Percentiles rank a stretch among this genome's conserved stretches.
phyloP scores from a whole-genome alignment of 441 rosid genomes.

The Populus hybrid region DNA sequence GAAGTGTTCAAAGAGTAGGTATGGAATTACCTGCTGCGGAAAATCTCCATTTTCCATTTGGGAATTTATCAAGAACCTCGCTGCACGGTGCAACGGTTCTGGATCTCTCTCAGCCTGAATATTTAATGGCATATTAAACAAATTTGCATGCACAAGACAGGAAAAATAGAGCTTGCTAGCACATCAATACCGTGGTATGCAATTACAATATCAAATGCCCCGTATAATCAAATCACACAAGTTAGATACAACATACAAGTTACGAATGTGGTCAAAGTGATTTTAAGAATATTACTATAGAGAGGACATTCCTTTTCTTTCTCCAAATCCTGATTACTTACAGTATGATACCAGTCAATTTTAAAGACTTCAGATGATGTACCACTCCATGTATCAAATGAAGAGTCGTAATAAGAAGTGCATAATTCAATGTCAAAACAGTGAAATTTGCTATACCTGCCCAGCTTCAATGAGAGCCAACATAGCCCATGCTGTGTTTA shows the following conservation, averaged over 20 bases:
- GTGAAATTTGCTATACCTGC: conserved; percentile 42
- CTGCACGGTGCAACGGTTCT: conserved; percentile 58
- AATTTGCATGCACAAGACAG: too few relatives aligned
- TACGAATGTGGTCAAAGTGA: background rate
- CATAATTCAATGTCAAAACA: background rate
- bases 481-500: conserved; percentile 87
- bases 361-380: background rate
- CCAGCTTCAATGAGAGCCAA: conserved; percentile 67
- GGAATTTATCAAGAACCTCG: conserved; percentile 48
- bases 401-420: too few relatives aligned
- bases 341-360: background rate
- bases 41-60: conserved; percentile 65
- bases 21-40: conserved; percentile 49
- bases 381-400: background rate
- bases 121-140: background rate
- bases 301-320: background rate
- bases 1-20: background rate
- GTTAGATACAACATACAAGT: background rate
- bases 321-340: background rate
- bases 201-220: background rate
- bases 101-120: too few relatives aligned
- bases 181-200: background rate
- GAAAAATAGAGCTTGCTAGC: background rate
- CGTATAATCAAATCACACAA: background rate
- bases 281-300: background rate